Evolutionary conservation across 2,329 filamentous ascomycete genomes (phyloP), one percentile per base, ranked within the genome.

Genomic region (Diaporthe caulivora): DNA sequence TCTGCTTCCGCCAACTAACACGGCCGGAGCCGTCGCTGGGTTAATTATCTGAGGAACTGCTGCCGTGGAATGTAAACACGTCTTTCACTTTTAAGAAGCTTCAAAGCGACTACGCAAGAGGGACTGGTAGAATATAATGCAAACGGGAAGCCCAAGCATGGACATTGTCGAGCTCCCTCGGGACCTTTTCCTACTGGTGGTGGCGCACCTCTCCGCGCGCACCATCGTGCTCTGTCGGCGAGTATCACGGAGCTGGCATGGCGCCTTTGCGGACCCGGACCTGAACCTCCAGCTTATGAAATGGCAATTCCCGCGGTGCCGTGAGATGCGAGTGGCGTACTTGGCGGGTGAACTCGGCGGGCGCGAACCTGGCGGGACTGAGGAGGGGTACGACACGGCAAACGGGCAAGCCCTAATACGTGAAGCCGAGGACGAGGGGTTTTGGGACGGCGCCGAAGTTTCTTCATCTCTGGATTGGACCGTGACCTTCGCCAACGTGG

Each of bases 171-270:
- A 84, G 21, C 82, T 92, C 51, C 90, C 90, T n/a, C 85, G 86
- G 76, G 89, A 91, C 69, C 79, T 92, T 60, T 91, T 92, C 76
- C 83, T 90, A 73, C 83, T 90, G 64, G 81, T 92, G 70, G 74
- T 88, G 47, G 81, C 78, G 2, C 79, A 87, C 76, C 82, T 92
- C 21, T 80, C 86, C 0, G 84, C 89, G 2, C 80, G 77, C 24
- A 89, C 91, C 75, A 81, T 86, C 69, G 78, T 91, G 21, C 81
- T 84, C 62, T 88, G 85, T 78, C 89, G 88, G 67, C 84, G 84
- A 29, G 86, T 92, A 47, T 90, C 85, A 24, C 84, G 81, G 51
- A 78, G 80, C 13, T 90, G 89, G 84, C 79, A 84, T 47, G 78
- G 79, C 18, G 86, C 86, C 11, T 90, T 92, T 76, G 84, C 84